Evolutionary conservation across 2,329 filamentous ascomycete species (phyloP), one percentile per base, ranked within the genome.

Genomic region (Ceratocystis harringtonii): DNA sequence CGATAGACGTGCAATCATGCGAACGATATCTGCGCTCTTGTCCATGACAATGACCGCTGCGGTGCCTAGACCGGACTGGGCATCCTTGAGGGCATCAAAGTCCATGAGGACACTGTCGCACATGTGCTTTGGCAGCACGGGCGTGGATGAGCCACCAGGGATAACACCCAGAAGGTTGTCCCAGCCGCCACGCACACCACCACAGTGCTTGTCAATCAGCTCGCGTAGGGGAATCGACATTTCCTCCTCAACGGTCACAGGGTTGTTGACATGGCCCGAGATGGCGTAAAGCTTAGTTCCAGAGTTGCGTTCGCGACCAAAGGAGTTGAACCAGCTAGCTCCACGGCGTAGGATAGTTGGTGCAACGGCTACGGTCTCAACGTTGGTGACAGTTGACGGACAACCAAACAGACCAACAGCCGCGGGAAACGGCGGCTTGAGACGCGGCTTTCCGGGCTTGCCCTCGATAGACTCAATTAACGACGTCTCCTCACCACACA

Each of bases 31-130:
- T 69, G 94, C 89, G 73, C 88, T 92, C 83, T 97, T 95, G 79
- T 99, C 94, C 89, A 99, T 96, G 75, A 99, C 94, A 73, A 99
- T 96, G 70, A 99, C 92, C 67, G 94, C 94, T 3, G 94, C 94
- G 5, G 94, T 99, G 71, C 94, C 94, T 15, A 99, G 87, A 83
- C 94, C 94, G 68, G 91, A 95, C 78, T 97, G 94, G 71, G 87
- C 92, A 77, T 99, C 94, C 83, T 99, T 99, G 71, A 99, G 84
- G 8, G 89, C 92, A 75, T 99, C 94, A 74, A 97, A 99, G 79
- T 99, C 94, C 94, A 99, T 99, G 65, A 99, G 78, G 76, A 97
- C 92, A 72, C 96, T 87, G 75, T 96, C 92, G 76, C 94, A 97
- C 70, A 96, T 78, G 69, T 77, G 77, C 81, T 92, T 95, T 70